Evolutionary conservation across 805 yeast species (phyloP), one percentile per base, ranked within the genome.

Genomic region (Schizosaccharomyces japonicus): DNA sequence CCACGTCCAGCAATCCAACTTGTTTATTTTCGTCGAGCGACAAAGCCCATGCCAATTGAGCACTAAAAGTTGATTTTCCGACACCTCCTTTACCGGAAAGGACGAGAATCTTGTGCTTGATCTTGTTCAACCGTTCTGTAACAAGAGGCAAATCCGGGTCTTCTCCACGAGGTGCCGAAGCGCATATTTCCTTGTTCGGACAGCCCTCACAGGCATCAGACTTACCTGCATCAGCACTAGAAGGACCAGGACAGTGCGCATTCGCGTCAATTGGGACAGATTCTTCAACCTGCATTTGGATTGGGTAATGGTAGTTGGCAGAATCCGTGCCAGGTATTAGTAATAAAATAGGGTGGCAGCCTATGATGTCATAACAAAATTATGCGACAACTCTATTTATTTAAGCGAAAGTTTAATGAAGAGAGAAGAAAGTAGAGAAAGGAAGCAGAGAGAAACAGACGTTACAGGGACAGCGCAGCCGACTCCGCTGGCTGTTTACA

Each of bases 241-340:
- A 95, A 1, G 96, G 94, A 1, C 98, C 99, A 0, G 98, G 98
- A 65, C 99, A 90, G 61, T 90, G 96, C 58, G 84, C 95, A 11
- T 29, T 29, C 2, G 47, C 47, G 33, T 45, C 47, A 21, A 31
- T 17, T n/a, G 47, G 47, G 7, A 23, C 29, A 15, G 42, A 19
- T 11, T 36, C 42, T 36, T 36, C 27, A 23, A 36, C 10, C 5
- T 36, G 42, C 42, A 36, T 34, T n/a, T n/a, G n/a, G n/a, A n/a
- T n/a, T n/a, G n/a, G n/a, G n/a, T n/a, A n/a, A n/a, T n/a, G n/a
- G n/a, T n/a, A n/a, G n/a, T n/a, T n/a, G n/a, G n/a, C n/a, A n/a
- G n/a, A n/a, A n/a, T n/a, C n/a, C n/a, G n/a, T n/a, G n/a, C n/a
- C n/a, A n/a, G n/a, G n/a, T n/a, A n/a, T n/a, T n/a, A n/a, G n/a